Evolutionary conservation across 495 filamentous ascomycete species (phyloP).

Genomic region (Trichoderma virens): DNA sequence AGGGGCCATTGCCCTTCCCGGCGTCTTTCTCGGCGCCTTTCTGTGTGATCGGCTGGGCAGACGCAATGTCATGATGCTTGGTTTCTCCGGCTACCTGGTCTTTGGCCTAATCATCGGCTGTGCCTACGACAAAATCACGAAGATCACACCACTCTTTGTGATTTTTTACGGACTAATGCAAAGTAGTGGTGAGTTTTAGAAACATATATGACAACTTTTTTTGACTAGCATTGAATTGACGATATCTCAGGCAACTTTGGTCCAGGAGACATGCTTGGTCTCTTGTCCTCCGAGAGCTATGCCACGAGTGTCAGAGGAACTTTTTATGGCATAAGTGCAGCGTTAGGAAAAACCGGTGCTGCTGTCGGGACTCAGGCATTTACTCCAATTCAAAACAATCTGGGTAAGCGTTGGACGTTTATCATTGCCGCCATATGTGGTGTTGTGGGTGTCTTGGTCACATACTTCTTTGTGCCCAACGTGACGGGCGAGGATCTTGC

Average conservation of each 20-base stretch:
- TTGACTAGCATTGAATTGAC: no score
- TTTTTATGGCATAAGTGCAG: constrained; percentile 46
- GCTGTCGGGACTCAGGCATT: constrained; percentile 48
- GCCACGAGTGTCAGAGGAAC: constrained; percentile 44
- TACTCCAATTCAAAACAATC: constrained; percentile 28
- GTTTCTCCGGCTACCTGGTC: constrained; percentile 43
- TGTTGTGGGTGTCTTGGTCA: constrained; percentile 42
- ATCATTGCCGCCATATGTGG: constrained; percentile 47
- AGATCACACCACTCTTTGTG: constrained; percentile 46
- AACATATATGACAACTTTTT: no score
- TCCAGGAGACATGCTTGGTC: constrained; percentile 44
- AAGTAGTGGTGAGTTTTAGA: no score
- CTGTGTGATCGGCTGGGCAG: constrained; percentile 41
- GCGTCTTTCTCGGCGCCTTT: constrained; percentile 42
- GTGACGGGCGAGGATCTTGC: constrained; percentile 37
- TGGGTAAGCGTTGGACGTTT: constrained; percentile 46
- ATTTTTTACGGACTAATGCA: constrained; percentile 48
- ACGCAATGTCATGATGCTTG: constrained; percentile 47
- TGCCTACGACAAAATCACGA: constrained; percentile 39
- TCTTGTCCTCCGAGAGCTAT: constrained; percentile 43
- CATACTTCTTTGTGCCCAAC: constrained; percentile 44
- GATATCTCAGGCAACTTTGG: constrained; percentile 45
- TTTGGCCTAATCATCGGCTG: constrained; percentile 47
- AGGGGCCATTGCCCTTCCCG: constrained; percentile 37
- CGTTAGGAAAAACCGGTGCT: constrained; percentile 44